Base-by-base conservation (phyloP, 176 grass and related monocot species). In the Poa annua region DNA sequence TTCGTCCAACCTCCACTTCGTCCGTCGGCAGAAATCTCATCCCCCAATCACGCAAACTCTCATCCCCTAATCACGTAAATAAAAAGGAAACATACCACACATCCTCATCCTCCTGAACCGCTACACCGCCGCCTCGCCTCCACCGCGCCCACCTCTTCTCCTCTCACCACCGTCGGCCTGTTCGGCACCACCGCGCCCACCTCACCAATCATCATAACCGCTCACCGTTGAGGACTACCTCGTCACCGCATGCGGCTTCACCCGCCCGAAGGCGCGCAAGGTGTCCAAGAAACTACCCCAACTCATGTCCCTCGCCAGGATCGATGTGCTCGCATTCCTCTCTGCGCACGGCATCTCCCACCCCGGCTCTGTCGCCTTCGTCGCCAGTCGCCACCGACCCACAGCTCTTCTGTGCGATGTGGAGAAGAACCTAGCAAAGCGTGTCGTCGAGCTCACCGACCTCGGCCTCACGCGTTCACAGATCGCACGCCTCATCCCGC, bases 321-420 rank as follows among this genome's bases (percentile, higher is more conserved):
- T 53, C 53, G 86, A 88, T 51, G 86, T 83, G 29, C 15, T 83
- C 41, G 51, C 73, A 11, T 87, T 88, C 75, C 86, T 84, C 75
- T 78, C 81, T 45, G 34, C n/a, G n/a, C n/a, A n/a, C n/a, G n/a
- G n/a, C n/a, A n/a, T n/a, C n/a, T n/a, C n/a, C n/a, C n/a, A 5
- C 2, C 75, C 65, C 14, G 86, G 73, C 52, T 1, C 72, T 12
- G 41, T 11, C 47, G 19, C 66, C 35, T 48, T 67, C 21, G 20
- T 10, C 48, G 20, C 10, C 20, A n/a, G 68, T 39, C 59, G 29
- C 39, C 59, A 12, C 5, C 25, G 69, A 84, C 48, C 87, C 87
- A 7, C 1, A 1, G 1, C 0, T 80, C 59, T 81, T 88, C 47
- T 84, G 75, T 15, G 20, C 20, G 13, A 11, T 7, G 81, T 80